These are phyloP conservation scores for Ustilago hordei DNA, from an alignment of 1,284 basidiomycete genomes.

Conservation along the genomic window DNA sequence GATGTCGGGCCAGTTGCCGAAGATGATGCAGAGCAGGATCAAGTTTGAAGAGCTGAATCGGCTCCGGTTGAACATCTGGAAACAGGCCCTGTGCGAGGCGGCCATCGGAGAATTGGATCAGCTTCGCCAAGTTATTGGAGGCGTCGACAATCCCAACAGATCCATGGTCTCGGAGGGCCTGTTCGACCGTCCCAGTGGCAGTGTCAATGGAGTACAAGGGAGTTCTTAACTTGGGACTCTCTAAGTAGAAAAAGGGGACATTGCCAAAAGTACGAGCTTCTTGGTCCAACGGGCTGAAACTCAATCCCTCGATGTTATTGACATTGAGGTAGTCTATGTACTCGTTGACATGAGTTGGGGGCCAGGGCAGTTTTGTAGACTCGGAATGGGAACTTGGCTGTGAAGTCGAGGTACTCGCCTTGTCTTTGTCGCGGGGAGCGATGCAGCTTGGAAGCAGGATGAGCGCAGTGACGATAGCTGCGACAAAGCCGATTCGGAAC, in stretches of 20 bases:
- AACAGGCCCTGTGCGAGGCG: too few species aligned
- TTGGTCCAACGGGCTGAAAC: too few species aligned
- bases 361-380: accelerated
- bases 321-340: too few species aligned
- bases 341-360: not conserved
- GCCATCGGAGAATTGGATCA: too few species aligned
- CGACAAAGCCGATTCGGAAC: too few species aligned
- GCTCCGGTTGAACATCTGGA: not conserved
- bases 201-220: slow-evolving; percentile 3
- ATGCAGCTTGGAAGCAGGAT: too few species aligned
- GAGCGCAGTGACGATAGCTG: too few species aligned
- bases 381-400: accelerated
- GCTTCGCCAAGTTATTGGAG: too few species aligned
- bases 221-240: too few species aligned
- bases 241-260: not conserved
- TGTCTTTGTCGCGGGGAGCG: not conserved
- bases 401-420: not conserved
- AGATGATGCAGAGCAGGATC: slow-evolving; percentile 6
- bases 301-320: too few species aligned
- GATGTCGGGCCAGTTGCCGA: not conserved
- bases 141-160: slow-evolving; percentile 7
- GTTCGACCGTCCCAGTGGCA: not conserved
- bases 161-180: slow-evolving; percentile 5
- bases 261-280: too few species aligned
- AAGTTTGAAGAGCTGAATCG: not conserved